A percentile compares a stretch with the other conserved stretches of the same genome.
Conservation (phyloP, 495 filamentous ascomycete genomes). For the Lasiosphaeria miniovina region DNA sequence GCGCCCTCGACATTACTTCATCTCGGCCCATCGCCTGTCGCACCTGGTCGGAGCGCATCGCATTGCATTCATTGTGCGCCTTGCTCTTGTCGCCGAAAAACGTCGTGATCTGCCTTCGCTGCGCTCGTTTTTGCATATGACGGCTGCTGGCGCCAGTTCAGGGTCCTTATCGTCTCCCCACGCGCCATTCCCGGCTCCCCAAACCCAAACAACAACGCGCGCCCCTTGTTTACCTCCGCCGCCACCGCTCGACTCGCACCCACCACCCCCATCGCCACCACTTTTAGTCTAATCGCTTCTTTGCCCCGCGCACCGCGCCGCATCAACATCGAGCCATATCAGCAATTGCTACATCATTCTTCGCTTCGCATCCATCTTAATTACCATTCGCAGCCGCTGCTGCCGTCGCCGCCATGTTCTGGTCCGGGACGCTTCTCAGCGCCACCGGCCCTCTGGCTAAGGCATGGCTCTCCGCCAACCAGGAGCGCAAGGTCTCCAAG, state of each 20-base stretch:
- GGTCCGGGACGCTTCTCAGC: constrained; percentile 91
- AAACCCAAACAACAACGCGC: constrained; percentile 37
- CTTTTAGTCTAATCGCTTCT: constrained; percentile 9
- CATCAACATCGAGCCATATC: constrained; percentile 9
- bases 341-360: constrained; percentile 23
- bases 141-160: neutral
- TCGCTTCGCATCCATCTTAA: constrained; percentile 25
- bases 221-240: constrained; percentile 36
- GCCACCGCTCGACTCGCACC: constrained; percentile 11
- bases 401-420: constrained; percentile 74
- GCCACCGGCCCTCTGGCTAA: constrained; percentile 96
- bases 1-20: constrained; percentile 17
- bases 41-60: constrained; percentile 21
- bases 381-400: constrained; percentile 32
- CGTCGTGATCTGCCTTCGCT: constrained; percentile 15
- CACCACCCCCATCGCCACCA: constrained; percentile 4
- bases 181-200: constrained; percentile 28
- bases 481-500: constrained; percentile 96
- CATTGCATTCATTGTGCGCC: constrained; percentile 2
- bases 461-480: constrained; percentile 95
- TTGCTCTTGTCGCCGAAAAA: constrained; percentile 8
- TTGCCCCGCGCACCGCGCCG: constrained; percentile 6
- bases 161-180: constrained; percentile 2
- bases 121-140: constrained; percentile 11
- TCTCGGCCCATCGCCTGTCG: constrained; percentile 22